A percentile compares a stretch with the other conserved stretches of the same genome.
These are phyloP conservation scores for Xylaria arbuscula DNA, from an alignment of 2,329 filamentous ascomycete species.

Conservation along the genomic window DNA sequence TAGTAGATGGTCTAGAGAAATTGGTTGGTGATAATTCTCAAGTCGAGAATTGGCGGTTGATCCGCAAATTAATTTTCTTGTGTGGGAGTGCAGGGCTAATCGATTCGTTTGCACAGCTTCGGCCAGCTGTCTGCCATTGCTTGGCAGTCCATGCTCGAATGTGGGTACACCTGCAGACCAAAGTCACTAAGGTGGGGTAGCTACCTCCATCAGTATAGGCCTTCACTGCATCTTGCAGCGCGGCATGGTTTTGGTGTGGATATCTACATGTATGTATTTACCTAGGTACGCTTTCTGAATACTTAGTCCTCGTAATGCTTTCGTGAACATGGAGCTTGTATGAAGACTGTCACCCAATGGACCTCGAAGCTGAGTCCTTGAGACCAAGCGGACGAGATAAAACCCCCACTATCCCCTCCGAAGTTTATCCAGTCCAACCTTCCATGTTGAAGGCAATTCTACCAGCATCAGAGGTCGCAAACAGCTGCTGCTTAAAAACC, in stretches of 20 bases:
- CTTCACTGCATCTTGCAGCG: too few species aligned
- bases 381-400: slow-evolving; percentile 14
- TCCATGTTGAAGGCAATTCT: background rate
- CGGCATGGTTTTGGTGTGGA: too few species aligned
- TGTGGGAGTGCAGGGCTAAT: slow-evolving; percentile 49
- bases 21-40: slow-evolving; percentile 36
- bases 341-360: slow-evolving; percentile 2
- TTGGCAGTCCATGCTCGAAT: slow-evolving; percentile 12
- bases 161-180: too few species aligned
- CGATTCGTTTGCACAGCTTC: slow-evolving; percentile 34
- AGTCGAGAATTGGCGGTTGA: slow-evolving; percentile 39
- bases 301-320: slow-evolving; percentile 1
- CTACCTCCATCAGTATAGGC: too few species aligned
- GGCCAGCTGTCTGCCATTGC: slow-evolving; percentile 13
- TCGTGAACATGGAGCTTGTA: slow-evolving; percentile 5
- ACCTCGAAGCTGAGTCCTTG: background rate
- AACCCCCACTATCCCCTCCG: slow-evolving; percentile 1
- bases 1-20: slow-evolving; percentile 44
- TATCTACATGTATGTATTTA: too few species aligned
- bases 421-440: slow-evolving; percentile 23
- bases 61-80: slow-evolving; percentile 48
- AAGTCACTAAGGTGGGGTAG: too few species aligned
- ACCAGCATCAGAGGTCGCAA: too few species aligned
- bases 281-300: too few species aligned
- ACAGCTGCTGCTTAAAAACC: too few species aligned